Conservation (phyloP, 2,329 filamentous ascomycete species). For the Chaetomiaceae sp. region DNA sequence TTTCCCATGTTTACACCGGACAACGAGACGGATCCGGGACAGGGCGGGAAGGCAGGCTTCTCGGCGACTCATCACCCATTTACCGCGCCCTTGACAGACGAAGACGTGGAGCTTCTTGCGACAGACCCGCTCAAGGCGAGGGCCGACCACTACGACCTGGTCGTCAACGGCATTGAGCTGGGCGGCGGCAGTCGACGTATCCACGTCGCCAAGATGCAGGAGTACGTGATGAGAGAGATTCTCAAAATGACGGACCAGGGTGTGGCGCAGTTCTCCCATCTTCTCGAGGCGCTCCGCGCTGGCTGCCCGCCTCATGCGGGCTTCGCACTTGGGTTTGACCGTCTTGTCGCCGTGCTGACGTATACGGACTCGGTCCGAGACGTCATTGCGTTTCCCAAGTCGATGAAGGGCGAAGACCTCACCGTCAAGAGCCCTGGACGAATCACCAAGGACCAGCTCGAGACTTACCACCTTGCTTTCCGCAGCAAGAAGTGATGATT, state of each 20-base stretch:
- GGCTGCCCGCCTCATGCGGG: constrained; percentile 95
- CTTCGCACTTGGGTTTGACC: constrained; percentile 87
- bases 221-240: constrained; percentile 77
- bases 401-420: constrained; percentile 78
- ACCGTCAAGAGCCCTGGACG: constrained; percentile 72
- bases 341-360: constrained; percentile 74
- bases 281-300: constrained; percentile 73
- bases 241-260: constrained; percentile 70
- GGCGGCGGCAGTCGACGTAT: constrained; percentile 92
- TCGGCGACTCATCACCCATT: constrained; percentile 93
- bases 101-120: constrained; percentile 70
- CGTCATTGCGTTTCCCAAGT: constrained; percentile 97
- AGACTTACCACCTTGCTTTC: constrained; percentile 41
- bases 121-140: constrained; percentile 65
- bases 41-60: constrained; percentile 76
- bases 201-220: constrained; percentile 76
- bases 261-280: constrained; percentile 76
- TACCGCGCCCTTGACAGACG: constrained; percentile 70
- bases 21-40: constrained; percentile 63
- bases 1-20: constrained; percentile 89
- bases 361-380: constrained; percentile 75
- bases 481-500: constrained; percentile 5
- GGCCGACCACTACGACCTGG: constrained; percentile 92
- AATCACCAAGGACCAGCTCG: constrained; percentile 55
- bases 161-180: constrained; percentile 91